Conservation (phyloP, 2,329 filamentous ascomycete genomes). For the Rosellinia necatrix region DNA sequence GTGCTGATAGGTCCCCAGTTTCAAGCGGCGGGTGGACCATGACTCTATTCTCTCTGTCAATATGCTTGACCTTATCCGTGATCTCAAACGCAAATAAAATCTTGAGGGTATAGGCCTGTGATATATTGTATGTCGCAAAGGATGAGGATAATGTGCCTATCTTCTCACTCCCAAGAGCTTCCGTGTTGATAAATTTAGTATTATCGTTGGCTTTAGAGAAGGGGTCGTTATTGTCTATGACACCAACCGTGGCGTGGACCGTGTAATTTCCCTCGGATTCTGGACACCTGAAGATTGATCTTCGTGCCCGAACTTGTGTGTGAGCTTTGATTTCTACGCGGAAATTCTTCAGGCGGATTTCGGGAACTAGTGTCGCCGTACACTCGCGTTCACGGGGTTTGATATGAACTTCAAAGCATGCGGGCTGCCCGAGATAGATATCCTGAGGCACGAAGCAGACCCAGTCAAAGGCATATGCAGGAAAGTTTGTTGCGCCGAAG, state of each 20-base stretch:
- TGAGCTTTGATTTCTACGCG: conserved; percentile 7
- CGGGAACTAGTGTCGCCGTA: conserved; percentile 21
- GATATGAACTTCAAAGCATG: conserved; percentile 16
- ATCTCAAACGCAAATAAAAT: conserved; percentile 17
- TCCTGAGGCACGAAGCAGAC: conserved; percentile 11
- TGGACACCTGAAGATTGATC: background rate
- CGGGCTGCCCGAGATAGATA: conserved; percentile 17
- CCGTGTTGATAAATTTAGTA: conserved; percentile 20
- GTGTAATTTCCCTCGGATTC: conserved; percentile 2
- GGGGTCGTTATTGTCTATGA: conserved; percentile 1
- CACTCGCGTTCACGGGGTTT: conserved; percentile 16
- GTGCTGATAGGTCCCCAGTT: background rate
- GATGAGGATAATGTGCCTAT: background rate
- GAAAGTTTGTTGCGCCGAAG: conserved; percentile 17
- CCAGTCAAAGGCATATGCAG: conserved; percentile 27
- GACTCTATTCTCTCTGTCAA: conserved; percentile 5
- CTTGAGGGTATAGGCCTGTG: background rate
- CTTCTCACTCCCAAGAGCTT: background rate
- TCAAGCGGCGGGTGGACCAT: conserved; percentile 18
- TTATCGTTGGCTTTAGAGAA: conserved; percentile 18
- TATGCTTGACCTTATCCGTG: background rate
- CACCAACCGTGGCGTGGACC: background rate
- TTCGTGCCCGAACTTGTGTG: conserved; percentile 9
- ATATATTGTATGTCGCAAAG: conserved; percentile 24
- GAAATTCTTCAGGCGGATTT: conserved; percentile 15